phyloP scores from a whole-genome alignment of 257 asterid species.

The Petunia axillaris region DNA sequence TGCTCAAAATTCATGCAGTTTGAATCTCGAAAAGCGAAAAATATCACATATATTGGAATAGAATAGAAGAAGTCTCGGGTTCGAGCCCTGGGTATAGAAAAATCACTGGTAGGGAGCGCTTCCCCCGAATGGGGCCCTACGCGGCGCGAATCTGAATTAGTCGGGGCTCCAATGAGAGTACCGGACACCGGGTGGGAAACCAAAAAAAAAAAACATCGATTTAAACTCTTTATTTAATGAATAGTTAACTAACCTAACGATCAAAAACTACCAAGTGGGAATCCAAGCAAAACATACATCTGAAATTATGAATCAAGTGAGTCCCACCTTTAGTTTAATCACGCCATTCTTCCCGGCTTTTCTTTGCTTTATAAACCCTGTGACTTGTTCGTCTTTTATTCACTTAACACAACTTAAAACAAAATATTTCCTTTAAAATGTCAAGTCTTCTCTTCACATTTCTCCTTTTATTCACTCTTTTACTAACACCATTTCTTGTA shows the following conservation, averaged over 20 bases:
- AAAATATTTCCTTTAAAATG: background rate
- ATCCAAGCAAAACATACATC: conserved; percentile 29
- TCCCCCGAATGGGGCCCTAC: too few relatives aligned
- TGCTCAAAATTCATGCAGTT: too few relatives aligned
- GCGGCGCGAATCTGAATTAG: too few relatives aligned
- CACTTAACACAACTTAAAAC: background rate
- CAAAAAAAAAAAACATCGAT: too few relatives aligned
- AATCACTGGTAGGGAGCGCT: too few relatives aligned
- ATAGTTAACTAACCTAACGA: background rate
- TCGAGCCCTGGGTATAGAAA: too few relatives aligned
- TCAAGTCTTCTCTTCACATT: conserved; percentile 15
- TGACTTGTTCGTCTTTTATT: conserved; percentile 27
- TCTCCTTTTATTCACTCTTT: conserved; percentile 26
- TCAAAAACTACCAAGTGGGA: conserved; percentile 43
- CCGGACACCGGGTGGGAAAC: too few relatives aligned
- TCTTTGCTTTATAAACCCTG: conserved; percentile 37
- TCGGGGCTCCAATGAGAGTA: too few relatives aligned
- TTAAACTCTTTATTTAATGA: too few relatives aligned
- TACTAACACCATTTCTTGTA: conserved; percentile 25
- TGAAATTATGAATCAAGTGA: conserved; percentile 24
- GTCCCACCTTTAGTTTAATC: conserved; percentile 54
- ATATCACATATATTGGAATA: too few relatives aligned
- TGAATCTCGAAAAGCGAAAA: too few relatives aligned
- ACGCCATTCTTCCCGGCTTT: conserved; percentile 74
- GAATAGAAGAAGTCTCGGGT: too few relatives aligned